Evolutionary conservation across 495 filamentous ascomycete genomes (phyloP), one percentile per base, ranked within the genome.

Genomic region (Schizothecium vesticola): DNA sequence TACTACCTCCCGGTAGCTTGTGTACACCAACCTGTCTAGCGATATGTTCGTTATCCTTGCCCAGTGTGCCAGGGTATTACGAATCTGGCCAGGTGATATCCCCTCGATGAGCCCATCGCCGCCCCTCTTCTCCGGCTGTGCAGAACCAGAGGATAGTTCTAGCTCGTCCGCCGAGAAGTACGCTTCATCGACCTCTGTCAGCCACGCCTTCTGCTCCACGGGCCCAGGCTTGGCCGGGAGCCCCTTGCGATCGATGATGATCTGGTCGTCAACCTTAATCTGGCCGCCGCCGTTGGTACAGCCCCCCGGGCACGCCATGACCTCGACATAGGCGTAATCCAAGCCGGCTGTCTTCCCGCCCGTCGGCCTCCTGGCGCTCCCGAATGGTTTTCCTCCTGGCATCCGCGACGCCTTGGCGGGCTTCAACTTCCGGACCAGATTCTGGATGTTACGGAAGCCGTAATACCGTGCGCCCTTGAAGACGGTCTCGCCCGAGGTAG

Each of bases 251-350:
- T 82, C 82, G 23, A 85, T 70, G 7, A 85, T 76, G 2, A 84
- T 67, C 19, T 89, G 85, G 76, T 99, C 95, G 55, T 91, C 91
- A 22, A 90, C 88, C 67, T 96, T 94, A 67, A 99, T 89, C 82
- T 99, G 95, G 0, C 95, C 95, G 24, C 95, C 95, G 0, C 95
- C 95, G 74, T 98, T 99, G 61, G 95, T 99, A 77, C 95, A 99
- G 1, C 95, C 95, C 11, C 96, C 95, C 0, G 95, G 95, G 79
- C 95, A 99, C 28, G 95, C 95, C 95, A 99, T 99, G 36, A 99
- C 96, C 75, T 99, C 95, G 12, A 99, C 92, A 79, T 96, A 98
- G 24, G 88, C 87, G 74, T 92, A 94, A 13, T 95, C 91, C 6
- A 84, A 77, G 16, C 80, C 79, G 3, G 72, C 65, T 13, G 78